Base-by-base conservation (phyloP, 2,329 filamentous ascomycete genomes). In the Pyricularia sp. region DNA sequence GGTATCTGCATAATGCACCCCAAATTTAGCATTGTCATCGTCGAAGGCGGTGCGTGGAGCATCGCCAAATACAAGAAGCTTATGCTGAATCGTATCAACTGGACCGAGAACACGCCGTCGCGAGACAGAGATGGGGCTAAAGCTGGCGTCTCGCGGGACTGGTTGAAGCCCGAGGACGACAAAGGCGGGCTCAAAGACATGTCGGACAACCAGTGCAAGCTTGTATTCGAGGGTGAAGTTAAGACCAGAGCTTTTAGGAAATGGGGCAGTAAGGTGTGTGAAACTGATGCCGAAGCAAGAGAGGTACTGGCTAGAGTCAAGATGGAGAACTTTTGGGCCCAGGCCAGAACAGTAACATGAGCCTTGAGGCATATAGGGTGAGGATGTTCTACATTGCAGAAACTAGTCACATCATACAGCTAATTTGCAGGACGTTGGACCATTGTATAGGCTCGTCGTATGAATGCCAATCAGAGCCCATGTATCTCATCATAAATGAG, bases 311-410 rank as follows among this genome's bases (percentile, higher is more conserved):
- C 86, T 13, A 84, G 91, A 69, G 85, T 87, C 6, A 97, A 96
- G 80, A 90, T 97, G 83, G 93, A 97, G 71, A 96, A 89, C 71
- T 93, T 99, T 72, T 99, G 94, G 94, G 88, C 88, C 10, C 77
- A 94, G 70, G 93, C 93, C 0, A 96, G 96, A 80, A 90, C 61
- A 28, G 33, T 24, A 19, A 12, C 61, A 53, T 62, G 61, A 62
- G 10, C 6, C 24, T 22, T 1, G 24, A 7, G 24, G 12, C 13
- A 28, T 12, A n/a, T 28, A 10, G 9, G 26, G 9, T 13, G 16
- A 4, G 9, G 10, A 13, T 4, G n/a, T n/a, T 16, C 3, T 19
- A 28, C 16, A 60, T 13, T 8, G 19, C 40, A 49, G 40, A n/a
- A 49, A 8, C 8, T n/a, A n/a, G 19, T 49, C 40, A 49, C 19